These are phyloP conservation scores for Alternaria postmessia DNA, from an alignment of 2,329 filamentous ascomycete species.

Conservation along the genomic window DNA sequence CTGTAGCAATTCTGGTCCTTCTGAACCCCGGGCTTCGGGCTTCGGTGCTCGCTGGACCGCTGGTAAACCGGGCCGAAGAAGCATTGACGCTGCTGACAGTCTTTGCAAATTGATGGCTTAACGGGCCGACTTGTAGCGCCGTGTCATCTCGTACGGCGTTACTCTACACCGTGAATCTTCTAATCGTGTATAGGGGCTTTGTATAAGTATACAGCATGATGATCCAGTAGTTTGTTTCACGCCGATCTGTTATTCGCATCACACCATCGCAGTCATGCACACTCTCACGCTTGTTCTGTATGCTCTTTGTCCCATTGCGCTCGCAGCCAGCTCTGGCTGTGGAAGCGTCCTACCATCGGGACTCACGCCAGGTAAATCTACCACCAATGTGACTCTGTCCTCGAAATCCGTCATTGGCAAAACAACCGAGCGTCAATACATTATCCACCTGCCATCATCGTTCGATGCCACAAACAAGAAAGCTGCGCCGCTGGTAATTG, in stretches of 20 bases:
- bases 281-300: background rate
- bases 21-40: too few species aligned
- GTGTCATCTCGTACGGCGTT: background rate
- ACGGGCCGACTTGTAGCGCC: background rate
- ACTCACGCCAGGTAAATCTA: constrained; percentile 26
- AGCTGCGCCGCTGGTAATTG: constrained; percentile 26
- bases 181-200: background rate
- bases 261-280: background rate
- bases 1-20: too few species aligned
- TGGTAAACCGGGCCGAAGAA: background rate
- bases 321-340: constrained; percentile 29
- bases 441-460: constrained; percentile 25
- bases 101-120: background rate
- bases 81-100: background rate
- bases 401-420: constrained; percentile 27
- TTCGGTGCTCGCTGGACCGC: too few species aligned
- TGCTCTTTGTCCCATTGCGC: background rate
- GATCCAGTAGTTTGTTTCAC: background rate
- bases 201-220: background rate
- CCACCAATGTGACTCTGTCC: constrained; percentile 27
- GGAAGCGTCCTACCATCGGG: constrained; percentile 12
- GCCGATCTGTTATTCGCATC: background rate
- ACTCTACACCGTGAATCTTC: background rate
- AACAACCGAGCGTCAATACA: constrained; percentile 25
- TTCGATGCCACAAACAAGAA: constrained; percentile 24